These are phyloP conservation scores for Lentinula sp. DNA, from an alignment of 768 basidiomycete genomes.

Conservation along the genomic window DNA sequence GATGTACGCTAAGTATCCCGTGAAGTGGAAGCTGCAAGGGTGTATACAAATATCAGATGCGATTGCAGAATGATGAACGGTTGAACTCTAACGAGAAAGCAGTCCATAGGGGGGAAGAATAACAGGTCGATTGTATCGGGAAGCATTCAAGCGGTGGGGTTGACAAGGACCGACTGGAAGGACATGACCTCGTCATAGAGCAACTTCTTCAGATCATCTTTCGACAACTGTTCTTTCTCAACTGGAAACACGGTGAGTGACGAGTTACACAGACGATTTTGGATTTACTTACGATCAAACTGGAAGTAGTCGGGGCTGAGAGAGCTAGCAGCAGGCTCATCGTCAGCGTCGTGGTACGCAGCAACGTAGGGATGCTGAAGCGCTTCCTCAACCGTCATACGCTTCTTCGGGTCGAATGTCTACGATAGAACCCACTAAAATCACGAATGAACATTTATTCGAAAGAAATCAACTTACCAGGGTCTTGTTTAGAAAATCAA, in stretches of 20 bases:
- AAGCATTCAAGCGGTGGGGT: background rate
- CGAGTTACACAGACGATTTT: background rate
- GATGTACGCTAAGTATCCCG: background rate
- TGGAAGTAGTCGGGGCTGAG: slow-evolving; percentile 86
- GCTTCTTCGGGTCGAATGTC: slow-evolving; percentile 88
- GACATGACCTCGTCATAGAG: slow-evolving; percentile 81
- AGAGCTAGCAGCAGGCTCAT: slow-evolving; percentile 79
- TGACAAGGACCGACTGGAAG: slow-evolving; percentile 60
- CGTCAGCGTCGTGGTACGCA: slow-evolving; percentile 83
- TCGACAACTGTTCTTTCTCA: slow-evolving; percentile 69
- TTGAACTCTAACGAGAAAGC: background rate
- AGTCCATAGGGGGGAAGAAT: background rate
- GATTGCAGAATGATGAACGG: background rate
- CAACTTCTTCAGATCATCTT: slow-evolving; percentile 77
- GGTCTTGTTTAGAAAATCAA: slow-evolving; percentile 69
- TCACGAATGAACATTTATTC: background rate
- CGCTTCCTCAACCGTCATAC: slow-evolving; percentile 78
- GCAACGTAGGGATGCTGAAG: slow-evolving; percentile 78
- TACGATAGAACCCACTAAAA: slow-evolving; percentile 13
- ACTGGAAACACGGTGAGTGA: background rate
- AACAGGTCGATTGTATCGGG: background rate
- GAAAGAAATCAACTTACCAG: slow-evolving; percentile 33
- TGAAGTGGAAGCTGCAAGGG: background rate
- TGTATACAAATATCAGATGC: background rate
- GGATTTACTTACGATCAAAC: slow-evolving; percentile 53